phyloP scores from a whole-genome alignment of 345 rosid species.

The Pistacia vera region DNA sequence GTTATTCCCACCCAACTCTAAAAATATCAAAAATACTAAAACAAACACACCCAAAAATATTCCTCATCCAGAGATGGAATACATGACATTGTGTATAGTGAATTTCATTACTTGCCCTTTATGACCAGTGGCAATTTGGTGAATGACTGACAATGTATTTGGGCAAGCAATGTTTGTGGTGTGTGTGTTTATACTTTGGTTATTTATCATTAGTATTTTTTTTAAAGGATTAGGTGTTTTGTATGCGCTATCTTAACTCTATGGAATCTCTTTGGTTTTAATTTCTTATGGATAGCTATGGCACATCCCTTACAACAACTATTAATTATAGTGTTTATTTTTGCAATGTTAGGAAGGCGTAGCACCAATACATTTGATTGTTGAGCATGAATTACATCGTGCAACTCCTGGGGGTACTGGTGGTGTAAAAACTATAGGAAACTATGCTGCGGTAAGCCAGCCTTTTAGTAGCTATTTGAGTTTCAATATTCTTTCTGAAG shows the following conservation, averaged over 20 bases:
- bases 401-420: slow-evolving; percentile 99
- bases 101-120: background rate
- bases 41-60: background rate
- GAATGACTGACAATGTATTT: background rate
- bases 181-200: background rate
- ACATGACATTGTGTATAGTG: background rate
- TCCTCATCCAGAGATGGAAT: background rate
- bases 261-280: background rate
- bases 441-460: slow-evolving; percentile 80
- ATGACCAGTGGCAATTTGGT: background rate
- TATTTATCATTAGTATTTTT: background rate
- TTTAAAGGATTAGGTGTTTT: background rate
- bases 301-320: background rate
- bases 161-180: background rate
- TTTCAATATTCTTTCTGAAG: background rate
- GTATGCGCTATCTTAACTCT: background rate
- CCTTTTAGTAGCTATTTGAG: background rate
- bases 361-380: slow-evolving; percentile 58
- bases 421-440: slow-evolving; percentile 92
- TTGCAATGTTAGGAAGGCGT: slow-evolving; percentile 78
- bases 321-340: background rate
- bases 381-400: slow-evolving; percentile 74
- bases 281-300: background rate
- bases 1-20: no score
- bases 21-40: no score